Percentiles rank a stretch among this genome's conserved stretches.
Conservation (phyloP, 2,329 filamentous ascomycete species). For the Tetracladium maxilliforme region DNA sequence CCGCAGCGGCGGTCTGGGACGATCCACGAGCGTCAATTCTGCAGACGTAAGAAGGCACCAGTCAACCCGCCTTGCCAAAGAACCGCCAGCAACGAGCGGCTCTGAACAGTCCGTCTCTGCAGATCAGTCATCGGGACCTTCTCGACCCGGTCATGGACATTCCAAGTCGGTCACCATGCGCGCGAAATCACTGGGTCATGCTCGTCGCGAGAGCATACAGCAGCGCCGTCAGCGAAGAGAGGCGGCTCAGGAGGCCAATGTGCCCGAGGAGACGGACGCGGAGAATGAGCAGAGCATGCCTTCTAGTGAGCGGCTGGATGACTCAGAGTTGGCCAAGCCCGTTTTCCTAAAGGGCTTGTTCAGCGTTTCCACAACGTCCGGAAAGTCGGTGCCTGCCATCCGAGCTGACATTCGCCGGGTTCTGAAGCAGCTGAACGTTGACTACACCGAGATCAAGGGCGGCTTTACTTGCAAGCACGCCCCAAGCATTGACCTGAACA, state of each 20-base stretch:
- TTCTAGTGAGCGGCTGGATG: constrained; percentile 46
- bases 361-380: constrained; percentile 92
- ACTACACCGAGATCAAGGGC: constrained; percentile 82
- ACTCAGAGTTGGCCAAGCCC: constrained; percentile 74
- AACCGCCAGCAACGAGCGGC: constrained; percentile 61
- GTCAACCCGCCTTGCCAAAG: constrained; percentile 39
- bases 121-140: constrained; percentile 8
- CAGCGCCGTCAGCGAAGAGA: constrained; percentile 64
- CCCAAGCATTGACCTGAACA: constrained; percentile 79
- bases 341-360: constrained; percentile 94
- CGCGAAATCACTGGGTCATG: constrained; percentile 80
- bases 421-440: constrained; percentile 74
- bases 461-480: constrained; percentile 82
- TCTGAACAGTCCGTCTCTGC: constrained; percentile 56
- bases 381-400: constrained; percentile 75
- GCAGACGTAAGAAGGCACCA: constrained; percentile 62
- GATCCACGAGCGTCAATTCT: constrained; percentile 86
- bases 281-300: constrained; percentile 42
- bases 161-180: constrained; percentile 50
- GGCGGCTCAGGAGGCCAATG: constrained; percentile 57
- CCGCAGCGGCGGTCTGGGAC: constrained; percentile 56
- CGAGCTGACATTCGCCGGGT: constrained; percentile 83
- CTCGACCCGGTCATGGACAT: not conserved
- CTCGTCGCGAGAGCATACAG: constrained; percentile 83
- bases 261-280: constrained; percentile 81